Conservation (phyloP, 257 asterid genomes). For the Solanum commersonii region DNA sequence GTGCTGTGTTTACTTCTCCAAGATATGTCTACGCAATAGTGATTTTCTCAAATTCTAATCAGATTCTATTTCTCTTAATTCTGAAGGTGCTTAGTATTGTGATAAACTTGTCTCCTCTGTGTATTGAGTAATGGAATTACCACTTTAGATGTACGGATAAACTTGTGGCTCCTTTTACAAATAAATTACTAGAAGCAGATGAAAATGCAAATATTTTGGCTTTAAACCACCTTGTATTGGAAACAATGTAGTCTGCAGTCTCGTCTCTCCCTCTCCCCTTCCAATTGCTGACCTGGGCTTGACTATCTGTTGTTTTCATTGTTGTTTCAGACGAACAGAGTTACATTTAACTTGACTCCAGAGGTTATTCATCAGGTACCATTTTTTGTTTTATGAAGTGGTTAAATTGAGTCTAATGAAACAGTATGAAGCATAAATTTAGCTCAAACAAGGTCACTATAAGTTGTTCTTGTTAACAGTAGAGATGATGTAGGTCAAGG, state of each 20-base stretch:
- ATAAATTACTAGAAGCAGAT: neutral
- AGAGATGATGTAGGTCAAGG: neutral
- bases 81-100: neutral
- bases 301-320: conserved; percentile 14
- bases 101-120: neutral
- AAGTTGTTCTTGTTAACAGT: neutral
- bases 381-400: neutral
- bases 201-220: neutral
- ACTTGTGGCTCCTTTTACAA: neutral
- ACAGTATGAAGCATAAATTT: neutral
- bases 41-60: neutral
- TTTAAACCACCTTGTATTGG: neutral
- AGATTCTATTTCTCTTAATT: neutral
- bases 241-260: neutral
- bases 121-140: neutral
- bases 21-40: neutral
- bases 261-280: neutral
- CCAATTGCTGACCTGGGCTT: neutral
- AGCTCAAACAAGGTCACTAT: neutral
- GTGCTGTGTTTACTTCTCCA: neutral
- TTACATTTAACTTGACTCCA: conserved; percentile 92
- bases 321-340: conserved; percentile 74
- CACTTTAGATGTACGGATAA: neutral
- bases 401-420: neutral
- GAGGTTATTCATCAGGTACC: conserved; percentile 95